Percentiles rank a stretch among this genome's conserved stretches.
Evolutionary conservation across 2,329 filamentous ascomycete genomes (phyloP).

Genomic region (Penicillium sp.): DNA sequence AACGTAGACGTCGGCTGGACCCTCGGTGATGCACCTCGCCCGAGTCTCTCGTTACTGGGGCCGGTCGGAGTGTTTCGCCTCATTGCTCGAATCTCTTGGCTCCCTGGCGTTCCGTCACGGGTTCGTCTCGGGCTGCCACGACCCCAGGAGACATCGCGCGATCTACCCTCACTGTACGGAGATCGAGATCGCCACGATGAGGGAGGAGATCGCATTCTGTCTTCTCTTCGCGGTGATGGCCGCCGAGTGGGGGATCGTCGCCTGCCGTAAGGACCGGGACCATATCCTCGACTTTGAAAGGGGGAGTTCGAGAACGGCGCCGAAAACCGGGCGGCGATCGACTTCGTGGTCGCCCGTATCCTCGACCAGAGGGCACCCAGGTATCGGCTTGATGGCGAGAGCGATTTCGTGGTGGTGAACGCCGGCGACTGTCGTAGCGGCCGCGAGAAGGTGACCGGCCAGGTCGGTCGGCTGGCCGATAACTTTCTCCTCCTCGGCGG

Average conservation of each 20-base stretch:
- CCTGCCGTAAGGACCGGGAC: constrained; percentile 30
- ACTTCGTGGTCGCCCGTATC: constrained; percentile 37
- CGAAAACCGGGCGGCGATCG: constrained; percentile 40
- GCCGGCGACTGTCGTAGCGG: constrained; percentile 30
- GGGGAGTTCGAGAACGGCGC: constrained; percentile 42
- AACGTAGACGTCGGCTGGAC: constrained; percentile 32
- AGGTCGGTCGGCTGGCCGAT: constrained; percentile 35
- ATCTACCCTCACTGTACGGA: constrained; percentile 30
- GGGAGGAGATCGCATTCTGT: constrained; percentile 36
- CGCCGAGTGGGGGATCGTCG: constrained; percentile 37
- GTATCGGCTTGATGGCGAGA: constrained; percentile 41
- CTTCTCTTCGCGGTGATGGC: constrained; percentile 40
- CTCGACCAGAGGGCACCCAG: constrained; percentile 37
- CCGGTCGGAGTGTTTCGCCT: constrained; percentile 34
- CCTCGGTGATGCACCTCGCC: constrained; percentile 27
- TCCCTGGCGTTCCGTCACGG: constrained; percentile 36
- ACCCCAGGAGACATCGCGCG: constrained; percentile 29
- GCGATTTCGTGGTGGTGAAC: constrained; percentile 36
- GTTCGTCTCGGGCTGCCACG: constrained; percentile 32
- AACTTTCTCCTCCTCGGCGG: constrained; percentile 42
- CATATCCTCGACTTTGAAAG: constrained; percentile 34
- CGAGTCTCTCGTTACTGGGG: constrained; percentile 26
- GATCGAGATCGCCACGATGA: constrained; percentile 39
- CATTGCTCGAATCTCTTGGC: constrained; percentile 28
- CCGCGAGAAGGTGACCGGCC: constrained; percentile 34